Evolutionary conservation across 2,329 filamentous ascomycete genomes (phyloP).

Genomic region (Aspergillus sp.): DNA sequence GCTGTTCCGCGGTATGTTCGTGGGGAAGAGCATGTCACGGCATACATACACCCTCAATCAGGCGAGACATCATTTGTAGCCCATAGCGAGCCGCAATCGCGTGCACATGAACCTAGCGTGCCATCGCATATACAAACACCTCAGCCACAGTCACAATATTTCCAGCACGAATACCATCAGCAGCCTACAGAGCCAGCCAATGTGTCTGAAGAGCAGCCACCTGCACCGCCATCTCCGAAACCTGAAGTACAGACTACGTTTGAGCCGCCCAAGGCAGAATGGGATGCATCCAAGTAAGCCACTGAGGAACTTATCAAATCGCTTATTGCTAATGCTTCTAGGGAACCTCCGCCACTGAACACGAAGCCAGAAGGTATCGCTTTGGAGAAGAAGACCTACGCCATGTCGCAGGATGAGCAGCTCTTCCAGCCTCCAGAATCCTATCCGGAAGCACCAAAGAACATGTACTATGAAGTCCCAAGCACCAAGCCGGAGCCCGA

Average conservation of each 20-base stretch:
- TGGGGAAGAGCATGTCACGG: conserved; percentile 46
- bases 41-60: conserved; percentile 29
- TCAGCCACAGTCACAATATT: neutral
- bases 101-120: conserved; percentile 10
- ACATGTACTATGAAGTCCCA: conserved; percentile 88
- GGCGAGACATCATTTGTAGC: conserved; percentile 16
- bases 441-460: conserved; percentile 79
- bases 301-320: conserved; percentile 6
- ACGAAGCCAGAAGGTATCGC: conserved; percentile 83
- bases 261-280: conserved; percentile 60
- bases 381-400: conserved; percentile 76
- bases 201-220: conserved; percentile 45
- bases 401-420: conserved; percentile 74
- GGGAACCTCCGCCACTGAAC: conserved; percentile 61
- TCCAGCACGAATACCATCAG: conserved; percentile 29
- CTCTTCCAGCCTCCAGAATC: conserved; percentile 75
- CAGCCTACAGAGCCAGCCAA: conserved; percentile 45
- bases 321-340: conserved; percentile 38
- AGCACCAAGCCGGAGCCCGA: conserved; percentile 57
- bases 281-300: conserved; percentile 63
- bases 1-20: conserved; percentile 48
- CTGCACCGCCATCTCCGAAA: conserved; percentile 36
- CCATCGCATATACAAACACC: neutral
- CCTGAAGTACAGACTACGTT: conserved; percentile 47
- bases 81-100: conserved; percentile 16